Percentiles rank a stretch among this genome's conserved stretches.
phyloP scores from a whole-genome alignment of 2,329 filamentous ascomycete genomes.

The Aspergillus cejpii region DNA sequence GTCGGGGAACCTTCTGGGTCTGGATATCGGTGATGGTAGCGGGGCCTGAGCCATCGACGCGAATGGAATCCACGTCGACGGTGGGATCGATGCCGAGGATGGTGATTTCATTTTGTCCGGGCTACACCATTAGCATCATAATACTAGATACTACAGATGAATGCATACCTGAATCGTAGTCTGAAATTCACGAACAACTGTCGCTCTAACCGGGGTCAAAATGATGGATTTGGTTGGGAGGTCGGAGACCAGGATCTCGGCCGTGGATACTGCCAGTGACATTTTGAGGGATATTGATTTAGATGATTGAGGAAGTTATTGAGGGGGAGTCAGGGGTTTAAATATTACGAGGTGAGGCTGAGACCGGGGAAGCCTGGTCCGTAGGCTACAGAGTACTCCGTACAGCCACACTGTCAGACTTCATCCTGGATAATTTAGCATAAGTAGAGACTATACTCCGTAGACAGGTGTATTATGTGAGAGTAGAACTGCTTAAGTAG shows the following conservation, averaged over 20 bases:
- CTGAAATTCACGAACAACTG: constrained; percentile 55
- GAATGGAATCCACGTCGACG: constrained; percentile 52
- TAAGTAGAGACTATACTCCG: too few relatives aligned
- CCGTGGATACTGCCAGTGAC: constrained; percentile 9
- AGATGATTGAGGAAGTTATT: not conserved
- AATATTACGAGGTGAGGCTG: too few relatives aligned
- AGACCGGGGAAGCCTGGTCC: too few relatives aligned
- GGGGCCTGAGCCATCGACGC: constrained; percentile 53
- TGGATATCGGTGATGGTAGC: constrained; percentile 58
- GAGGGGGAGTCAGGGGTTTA: not conserved
- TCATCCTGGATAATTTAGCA: too few relatives aligned
- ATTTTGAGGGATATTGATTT: constrained; percentile 12
- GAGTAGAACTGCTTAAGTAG: too few relatives aligned
- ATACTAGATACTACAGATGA: too few relatives aligned
- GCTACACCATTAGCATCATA: constrained; percentile 24
- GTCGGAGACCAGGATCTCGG: constrained; percentile 47
- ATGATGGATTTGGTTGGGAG: constrained; percentile 56
- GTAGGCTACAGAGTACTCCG: not conserved
- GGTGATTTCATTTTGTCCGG: constrained; percentile 53
- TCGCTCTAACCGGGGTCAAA: constrained; percentile 56
- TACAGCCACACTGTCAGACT: too few relatives aligned
- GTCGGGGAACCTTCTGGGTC: constrained; percentile 52
- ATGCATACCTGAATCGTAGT: constrained; percentile 43
- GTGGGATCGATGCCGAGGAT: constrained; percentile 51
- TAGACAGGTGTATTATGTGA: too few relatives aligned